A percentile compares a stretch with the other conserved stretches of the same genome.
phyloP scores from a whole-genome alignment of 1,139 yeast genomes.

The Zygosaccharomyces pseudobailii region DNA sequence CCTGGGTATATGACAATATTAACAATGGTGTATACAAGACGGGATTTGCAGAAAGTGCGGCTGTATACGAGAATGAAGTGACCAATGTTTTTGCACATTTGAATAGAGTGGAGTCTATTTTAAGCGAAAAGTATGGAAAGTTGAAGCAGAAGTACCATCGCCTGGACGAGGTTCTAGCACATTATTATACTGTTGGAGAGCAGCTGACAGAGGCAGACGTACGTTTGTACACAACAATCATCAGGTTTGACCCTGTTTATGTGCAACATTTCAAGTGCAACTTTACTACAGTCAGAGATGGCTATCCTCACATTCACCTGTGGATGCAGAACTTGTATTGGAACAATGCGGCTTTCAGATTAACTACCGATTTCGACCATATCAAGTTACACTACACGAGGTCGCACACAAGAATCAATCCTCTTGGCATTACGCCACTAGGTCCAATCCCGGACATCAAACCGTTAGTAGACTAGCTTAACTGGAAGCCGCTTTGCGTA shows the following conservation, averaged over 20 bases:
- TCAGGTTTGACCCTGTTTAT: constrained; percentile 87
- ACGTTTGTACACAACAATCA: constrained; percentile 74
- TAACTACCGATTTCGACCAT: constrained; percentile 82
- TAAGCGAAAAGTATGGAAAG: constrained; percentile 44
- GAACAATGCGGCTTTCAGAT: constrained; percentile 70
- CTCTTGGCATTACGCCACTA: constrained; percentile 74
- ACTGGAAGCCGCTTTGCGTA: not conserved
- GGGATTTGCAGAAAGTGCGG: constrained; percentile 84
- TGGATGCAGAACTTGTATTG: constrained; percentile 86
- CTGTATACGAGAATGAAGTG: constrained; percentile 74
- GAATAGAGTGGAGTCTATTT: constrained; percentile 68
- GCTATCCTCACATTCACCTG: constrained; percentile 71
- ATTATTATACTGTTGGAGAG: constrained; percentile 49
- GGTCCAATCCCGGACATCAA: constrained; percentile 83
- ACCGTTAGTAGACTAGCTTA: constrained; percentile 31
- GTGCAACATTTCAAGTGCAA: constrained; percentile 95
- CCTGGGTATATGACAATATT: constrained; percentile 80
- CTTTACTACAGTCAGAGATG: constrained; percentile 70
- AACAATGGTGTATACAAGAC: constrained; percentile 94
- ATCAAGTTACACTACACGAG: constrained; percentile 82
- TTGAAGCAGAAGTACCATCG: constrained; percentile 32
- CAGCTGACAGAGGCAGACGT: constrained; percentile 85
- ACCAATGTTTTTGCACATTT: constrained; percentile 59
- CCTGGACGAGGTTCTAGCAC: constrained; percentile 23
- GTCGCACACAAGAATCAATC: constrained; percentile 76